Percentiles rank a stretch among this genome's conserved stretches.
These are phyloP conservation scores for Datisca glomerata DNA, from an alignment of 306 rosid species.

Conservation along the genomic window DNA sequence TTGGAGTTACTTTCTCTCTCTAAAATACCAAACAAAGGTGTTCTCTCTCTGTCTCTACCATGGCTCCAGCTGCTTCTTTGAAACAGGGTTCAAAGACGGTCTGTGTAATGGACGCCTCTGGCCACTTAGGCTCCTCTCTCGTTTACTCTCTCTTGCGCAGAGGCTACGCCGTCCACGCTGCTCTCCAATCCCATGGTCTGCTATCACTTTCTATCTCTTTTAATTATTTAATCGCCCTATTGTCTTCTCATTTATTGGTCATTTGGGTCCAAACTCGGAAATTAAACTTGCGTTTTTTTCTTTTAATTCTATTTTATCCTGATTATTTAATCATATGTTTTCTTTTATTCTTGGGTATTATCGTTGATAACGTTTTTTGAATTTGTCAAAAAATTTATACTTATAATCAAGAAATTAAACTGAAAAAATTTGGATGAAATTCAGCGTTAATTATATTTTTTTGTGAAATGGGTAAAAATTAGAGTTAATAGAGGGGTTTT, in stretches of 20 bases:
- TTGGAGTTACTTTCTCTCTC: background rate
- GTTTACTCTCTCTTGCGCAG: slow-evolving; percentile 18
- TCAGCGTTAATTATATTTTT: background rate
- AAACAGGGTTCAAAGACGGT: slow-evolving; percentile 6
- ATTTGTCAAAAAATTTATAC: too few relatives aligned
- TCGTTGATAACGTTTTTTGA: too few relatives aligned
- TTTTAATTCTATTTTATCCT: too few relatives aligned
- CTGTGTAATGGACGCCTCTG: slow-evolving; percentile 28
- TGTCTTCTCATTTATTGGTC: too few relatives aligned
- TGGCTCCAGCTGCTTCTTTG: slow-evolving; percentile 13
- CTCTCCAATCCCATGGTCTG: slow-evolving; percentile 16
- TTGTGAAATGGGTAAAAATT: background rate
- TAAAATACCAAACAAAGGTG: background rate
- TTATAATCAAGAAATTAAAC: too few relatives aligned
- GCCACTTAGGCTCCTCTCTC: slow-evolving; percentile 12
- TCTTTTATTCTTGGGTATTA: too few relatives aligned
- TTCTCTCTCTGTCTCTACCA: background rate
- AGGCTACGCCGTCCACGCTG: slow-evolving; percentile 28
- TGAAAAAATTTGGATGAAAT: too few relatives aligned
- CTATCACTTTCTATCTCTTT: background rate
- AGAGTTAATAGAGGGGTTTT: background rate
- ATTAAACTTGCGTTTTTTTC: too few relatives aligned
- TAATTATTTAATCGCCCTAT: background rate
- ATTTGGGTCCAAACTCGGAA: too few relatives aligned
- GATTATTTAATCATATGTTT: too few relatives aligned